Evolutionary conservation across 129 eudicot species (phyloP).

Genomic region (Helianthus tuberosus): DNA sequence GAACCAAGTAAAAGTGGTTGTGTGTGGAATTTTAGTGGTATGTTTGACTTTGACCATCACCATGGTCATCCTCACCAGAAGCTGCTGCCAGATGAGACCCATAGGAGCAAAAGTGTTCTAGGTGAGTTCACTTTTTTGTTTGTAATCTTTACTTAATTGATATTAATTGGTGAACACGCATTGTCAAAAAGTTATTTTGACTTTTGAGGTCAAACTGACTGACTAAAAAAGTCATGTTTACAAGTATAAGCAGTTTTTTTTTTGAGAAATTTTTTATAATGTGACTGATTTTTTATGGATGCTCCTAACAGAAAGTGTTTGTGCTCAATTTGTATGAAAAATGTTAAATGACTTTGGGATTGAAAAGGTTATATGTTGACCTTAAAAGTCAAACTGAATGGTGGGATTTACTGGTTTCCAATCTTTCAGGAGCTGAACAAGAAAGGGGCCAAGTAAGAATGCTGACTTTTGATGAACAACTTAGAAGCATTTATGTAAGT

Average conservation of each 20-base stretch:
- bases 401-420: constrained; percentile 11
- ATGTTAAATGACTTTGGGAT: not conserved
- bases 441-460: constrained; percentile 15
- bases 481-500: constrained; percentile 39
- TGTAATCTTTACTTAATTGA: constrained; percentile 1
- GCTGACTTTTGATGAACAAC: constrained; percentile 36
- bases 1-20: constrained; percentile 40
- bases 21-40: constrained; percentile 33
- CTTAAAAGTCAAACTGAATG: constrained; percentile 27
- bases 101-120: constrained; percentile 20
- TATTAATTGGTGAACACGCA: not conserved
- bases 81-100: constrained; percentile 33
- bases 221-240: not conserved
- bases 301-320: not conserved
- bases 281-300: not conserved
- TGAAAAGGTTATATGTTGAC: constrained; percentile 9
- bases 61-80: constrained; percentile 36
- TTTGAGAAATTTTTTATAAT: not conserved
- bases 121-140: constrained; percentile 22
- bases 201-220: constrained; percentile 9
- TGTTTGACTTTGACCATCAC: constrained; percentile 36
- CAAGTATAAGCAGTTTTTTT: not conserved
- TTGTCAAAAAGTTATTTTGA: constrained; percentile 1
- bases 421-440: constrained; percentile 23
- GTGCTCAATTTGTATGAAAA: not conserved